Evolutionary conservation across 2,329 filamentous ascomycete species (phyloP).

Genomic region (Torrubiella hemipterigena): DNA sequence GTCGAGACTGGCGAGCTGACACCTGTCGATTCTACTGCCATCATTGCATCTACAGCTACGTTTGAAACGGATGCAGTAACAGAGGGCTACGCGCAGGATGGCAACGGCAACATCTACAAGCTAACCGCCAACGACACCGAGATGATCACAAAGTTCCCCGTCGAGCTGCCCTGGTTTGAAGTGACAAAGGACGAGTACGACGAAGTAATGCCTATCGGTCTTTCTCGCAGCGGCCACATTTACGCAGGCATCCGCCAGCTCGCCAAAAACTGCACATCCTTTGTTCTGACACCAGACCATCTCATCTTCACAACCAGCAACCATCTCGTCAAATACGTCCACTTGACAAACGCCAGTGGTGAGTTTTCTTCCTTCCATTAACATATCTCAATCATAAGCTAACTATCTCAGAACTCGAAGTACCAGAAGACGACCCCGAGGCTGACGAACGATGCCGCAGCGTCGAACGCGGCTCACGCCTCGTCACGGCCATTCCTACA

Average conservation of each 20-base stretch:
- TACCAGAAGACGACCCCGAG: constrained; percentile 81
- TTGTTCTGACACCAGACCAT: constrained; percentile 68
- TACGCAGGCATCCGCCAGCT: constrained; percentile 66
- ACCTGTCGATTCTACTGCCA: constrained; percentile 4
- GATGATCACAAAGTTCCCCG: constrained; percentile 26
- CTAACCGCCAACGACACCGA: constrained; percentile 20
- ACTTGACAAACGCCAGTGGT: constrained; percentile 56
- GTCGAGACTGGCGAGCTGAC: constrained; percentile 8
- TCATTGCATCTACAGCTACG: constrained; percentile 15
- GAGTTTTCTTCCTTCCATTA: constrained; percentile 15
- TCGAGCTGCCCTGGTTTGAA: constrained; percentile 41
- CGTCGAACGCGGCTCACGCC: constrained; percentile 76
- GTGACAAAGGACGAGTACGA: constrained; percentile 28
- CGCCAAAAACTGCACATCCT: constrained; percentile 85
- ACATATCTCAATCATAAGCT: constrained; percentile 8
- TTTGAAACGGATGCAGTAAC: constrained; percentile 16
- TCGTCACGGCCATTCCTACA: constrained; percentile 83
- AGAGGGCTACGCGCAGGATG: constrained; percentile 32
- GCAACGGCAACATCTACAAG: constrained; percentile 30
- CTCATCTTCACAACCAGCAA: constrained; percentile 87
- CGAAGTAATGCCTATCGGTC: constrained; percentile 39
- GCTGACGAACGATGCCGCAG: constrained; percentile 84
- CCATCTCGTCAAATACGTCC: constrained; percentile 88
- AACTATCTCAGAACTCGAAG: constrained; percentile 52
- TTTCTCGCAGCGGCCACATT: constrained; percentile 66